Percentiles rank a stretch among this genome's conserved stretches.
Evolutionary conservation across 1,284 basidiomycete species (phyloP).

Genomic region (Phellopilus nigrolimitatus): DNA sequence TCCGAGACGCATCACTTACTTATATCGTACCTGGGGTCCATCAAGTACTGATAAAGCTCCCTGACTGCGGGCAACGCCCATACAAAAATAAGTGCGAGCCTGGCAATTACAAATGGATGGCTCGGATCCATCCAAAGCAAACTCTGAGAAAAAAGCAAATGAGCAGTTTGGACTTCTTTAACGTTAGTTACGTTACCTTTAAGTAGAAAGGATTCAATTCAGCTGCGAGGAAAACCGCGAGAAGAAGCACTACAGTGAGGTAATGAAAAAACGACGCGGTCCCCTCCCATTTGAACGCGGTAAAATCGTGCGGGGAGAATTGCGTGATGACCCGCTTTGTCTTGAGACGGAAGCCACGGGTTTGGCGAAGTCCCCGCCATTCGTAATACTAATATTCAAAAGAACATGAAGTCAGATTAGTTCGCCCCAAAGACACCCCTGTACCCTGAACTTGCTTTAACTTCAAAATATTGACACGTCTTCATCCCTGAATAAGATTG

Average conservation of each 20-base stretch:
- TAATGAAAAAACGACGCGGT: slow-evolving; percentile 74
- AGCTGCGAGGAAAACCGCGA: slow-evolving; percentile 75
- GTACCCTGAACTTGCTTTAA: slow-evolving; percentile 50
- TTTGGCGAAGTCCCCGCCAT: slow-evolving; percentile 79
- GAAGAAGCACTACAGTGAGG: slow-evolving; percentile 64
- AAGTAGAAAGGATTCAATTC: slow-evolving; percentile 83
- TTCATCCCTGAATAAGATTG: slow-evolving; percentile 61
- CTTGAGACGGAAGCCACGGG: slow-evolving; percentile 68
- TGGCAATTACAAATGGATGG: slow-evolving; percentile 73
- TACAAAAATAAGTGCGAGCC: slow-evolving; percentile 71
- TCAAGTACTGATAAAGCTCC: slow-evolving; percentile 76
- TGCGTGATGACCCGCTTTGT: slow-evolving; percentile 73
- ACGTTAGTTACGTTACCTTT: slow-evolving; percentile 42
- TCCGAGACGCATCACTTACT: slow-evolving; percentile 17
- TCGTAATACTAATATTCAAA: slow-evolving; percentile 58
- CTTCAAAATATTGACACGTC: slow-evolving; percentile 78
- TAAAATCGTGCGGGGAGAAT: slow-evolving; percentile 83
- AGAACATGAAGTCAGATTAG: slow-evolving; percentile 18
- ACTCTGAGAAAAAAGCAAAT: slow-evolving; percentile 31
- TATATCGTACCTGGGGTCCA: slow-evolving; percentile 60
- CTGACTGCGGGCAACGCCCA: slow-evolving; percentile 78
- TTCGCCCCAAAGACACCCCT: neutral
- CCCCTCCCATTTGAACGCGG: slow-evolving; percentile 82
- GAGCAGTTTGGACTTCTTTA: neutral
- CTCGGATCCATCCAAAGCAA: slow-evolving; percentile 86